These are phyloP conservation scores for Rhynchosporium secalis DNA, from an alignment of 2,329 filamentous ascomycete genomes.

Conservation along the genomic window DNA sequence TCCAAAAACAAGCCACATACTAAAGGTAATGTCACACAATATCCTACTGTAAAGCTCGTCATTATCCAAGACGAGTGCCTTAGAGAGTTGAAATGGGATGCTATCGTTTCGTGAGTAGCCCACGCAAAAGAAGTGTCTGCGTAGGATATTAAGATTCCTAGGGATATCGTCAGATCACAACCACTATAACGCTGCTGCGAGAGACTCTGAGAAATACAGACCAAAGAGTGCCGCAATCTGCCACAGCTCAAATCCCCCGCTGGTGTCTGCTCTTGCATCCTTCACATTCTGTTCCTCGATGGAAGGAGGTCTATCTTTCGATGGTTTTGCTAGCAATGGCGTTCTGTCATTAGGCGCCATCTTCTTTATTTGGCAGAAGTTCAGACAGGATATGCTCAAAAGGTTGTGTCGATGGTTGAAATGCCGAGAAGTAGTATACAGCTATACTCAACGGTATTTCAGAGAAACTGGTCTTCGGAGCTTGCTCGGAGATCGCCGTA, in stretches of 20 bases:
- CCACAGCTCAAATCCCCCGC: constrained; percentile 20
- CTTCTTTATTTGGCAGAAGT: background rate
- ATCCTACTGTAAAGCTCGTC: constrained; percentile 30
- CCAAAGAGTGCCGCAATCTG: constrained; percentile 23
- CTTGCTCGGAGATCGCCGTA: too few relatives aligned
- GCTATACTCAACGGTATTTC: too few relatives aligned
- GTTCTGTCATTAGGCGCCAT: constrained; percentile 25
- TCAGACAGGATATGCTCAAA: too few relatives aligned
- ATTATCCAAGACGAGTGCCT: constrained; percentile 32
- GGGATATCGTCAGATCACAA: constrained; percentile 20
- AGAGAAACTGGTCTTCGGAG: too few relatives aligned
- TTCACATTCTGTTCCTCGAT: background rate
- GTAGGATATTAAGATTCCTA: constrained; percentile 27
- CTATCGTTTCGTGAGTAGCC: constrained; percentile 31
- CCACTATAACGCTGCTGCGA: background rate
- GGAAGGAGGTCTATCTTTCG: background rate
- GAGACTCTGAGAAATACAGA: constrained; percentile 10
- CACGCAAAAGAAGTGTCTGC: constrained; percentile 30
- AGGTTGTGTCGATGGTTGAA: too few relatives aligned
- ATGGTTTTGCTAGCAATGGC: constrained; percentile 20
- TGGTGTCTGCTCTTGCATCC: background rate
- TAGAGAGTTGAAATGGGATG: constrained; percentile 26
- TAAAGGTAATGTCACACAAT: constrained; percentile 28
- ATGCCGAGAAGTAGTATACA: too few relatives aligned
- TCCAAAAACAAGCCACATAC: constrained; percentile 14